A percentile compares a stretch with the other conserved stretches of the same genome.
These are phyloP conservation scores for Mortierella sp. DNA, from an alignment of 371 early-diverging fungal genomes.

Conservation along the genomic window DNA sequence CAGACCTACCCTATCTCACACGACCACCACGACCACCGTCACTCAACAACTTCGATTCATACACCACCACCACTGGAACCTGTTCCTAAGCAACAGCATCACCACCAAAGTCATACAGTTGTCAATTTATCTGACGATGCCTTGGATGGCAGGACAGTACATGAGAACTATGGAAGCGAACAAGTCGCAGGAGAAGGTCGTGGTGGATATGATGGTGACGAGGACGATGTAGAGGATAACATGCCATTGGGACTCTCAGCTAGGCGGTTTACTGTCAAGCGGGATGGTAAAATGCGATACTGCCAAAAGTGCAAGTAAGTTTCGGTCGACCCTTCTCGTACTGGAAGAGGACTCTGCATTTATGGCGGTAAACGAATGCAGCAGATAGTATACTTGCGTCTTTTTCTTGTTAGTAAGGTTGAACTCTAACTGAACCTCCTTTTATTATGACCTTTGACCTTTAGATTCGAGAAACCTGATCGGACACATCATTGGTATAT, in stretches of 20 bases:
- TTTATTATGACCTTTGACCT: not conserved
- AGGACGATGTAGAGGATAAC: slow-evolving; percentile 26
- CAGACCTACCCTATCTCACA: slow-evolving; percentile 1
- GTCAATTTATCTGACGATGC: slow-evolving; percentile 26
- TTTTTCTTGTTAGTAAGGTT: not conserved
- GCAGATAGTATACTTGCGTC: no score
- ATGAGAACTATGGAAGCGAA: slow-evolving; percentile 8
- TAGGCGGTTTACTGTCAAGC: slow-evolving; percentile 57
- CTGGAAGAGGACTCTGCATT: no score
- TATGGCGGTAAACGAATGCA: no score
- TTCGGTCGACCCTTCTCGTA: not conserved
- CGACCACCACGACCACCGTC: slow-evolving; percentile 16
- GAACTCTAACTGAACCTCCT: not conserved
- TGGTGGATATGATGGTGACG: slow-evolving; percentile 24
- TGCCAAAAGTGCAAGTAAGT: slow-evolving; percentile 62
- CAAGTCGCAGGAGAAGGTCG: not conserved
- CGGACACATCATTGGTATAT: slow-evolving; percentile 60
- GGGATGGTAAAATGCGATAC: slow-evolving; percentile 59
- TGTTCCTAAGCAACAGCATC: not conserved
- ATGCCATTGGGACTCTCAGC: slow-evolving; percentile 27
- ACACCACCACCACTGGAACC: slow-evolving; percentile 25
- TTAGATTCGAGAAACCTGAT: slow-evolving; percentile 58
- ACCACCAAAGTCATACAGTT: slow-evolving; percentile 14
- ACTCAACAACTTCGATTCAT: not conserved
- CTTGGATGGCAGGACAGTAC: slow-evolving; percentile 18